Conservation (phyloP, 345 rosid species). For the Syzygium aqueum region DNA sequence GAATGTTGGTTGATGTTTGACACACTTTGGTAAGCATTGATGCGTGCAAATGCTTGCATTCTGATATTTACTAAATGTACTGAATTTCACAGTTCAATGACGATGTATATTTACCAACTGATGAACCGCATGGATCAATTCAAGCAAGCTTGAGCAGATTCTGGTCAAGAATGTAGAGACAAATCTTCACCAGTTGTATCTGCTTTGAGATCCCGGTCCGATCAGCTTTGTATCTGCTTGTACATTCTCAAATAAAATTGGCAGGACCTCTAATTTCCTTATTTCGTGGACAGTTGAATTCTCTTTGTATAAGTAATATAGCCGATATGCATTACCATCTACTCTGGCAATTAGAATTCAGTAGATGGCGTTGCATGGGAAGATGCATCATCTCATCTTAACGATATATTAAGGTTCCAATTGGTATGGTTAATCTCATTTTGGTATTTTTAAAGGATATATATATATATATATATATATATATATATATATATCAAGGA, state of each 20-base stretch:
- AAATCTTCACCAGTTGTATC: neutral
- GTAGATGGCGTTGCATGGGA: neutral
- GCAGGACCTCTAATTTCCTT: neutral
- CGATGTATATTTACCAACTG: constrained; percentile 79
- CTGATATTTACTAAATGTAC: neutral
- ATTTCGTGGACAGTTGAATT: neutral
- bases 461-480: no score
- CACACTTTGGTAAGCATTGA: neutral
- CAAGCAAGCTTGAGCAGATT: constrained; percentile 72
- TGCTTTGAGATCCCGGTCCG: no score
- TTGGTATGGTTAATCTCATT: neutral
- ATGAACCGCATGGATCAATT: constrained; percentile 92
- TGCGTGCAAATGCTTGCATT: neutral
- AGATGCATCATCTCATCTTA: neutral
- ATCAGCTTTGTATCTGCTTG: neutral
- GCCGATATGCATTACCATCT: neutral
- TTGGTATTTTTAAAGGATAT: neutral
- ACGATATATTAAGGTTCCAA: neutral
- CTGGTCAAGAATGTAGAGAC: constrained; percentile 58
- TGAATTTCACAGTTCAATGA: constrained; percentile 47
- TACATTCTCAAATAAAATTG: constrained; percentile 1
- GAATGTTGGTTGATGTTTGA: neutral
- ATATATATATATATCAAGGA: neutral
- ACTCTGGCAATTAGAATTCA: neutral
- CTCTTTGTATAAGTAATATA: neutral